Evolutionary conservation across 768 basidiomycete genomes (phyloP), one percentile per base, ranked within the genome.

Genomic region (Boletus pseudopeckii): DNA sequence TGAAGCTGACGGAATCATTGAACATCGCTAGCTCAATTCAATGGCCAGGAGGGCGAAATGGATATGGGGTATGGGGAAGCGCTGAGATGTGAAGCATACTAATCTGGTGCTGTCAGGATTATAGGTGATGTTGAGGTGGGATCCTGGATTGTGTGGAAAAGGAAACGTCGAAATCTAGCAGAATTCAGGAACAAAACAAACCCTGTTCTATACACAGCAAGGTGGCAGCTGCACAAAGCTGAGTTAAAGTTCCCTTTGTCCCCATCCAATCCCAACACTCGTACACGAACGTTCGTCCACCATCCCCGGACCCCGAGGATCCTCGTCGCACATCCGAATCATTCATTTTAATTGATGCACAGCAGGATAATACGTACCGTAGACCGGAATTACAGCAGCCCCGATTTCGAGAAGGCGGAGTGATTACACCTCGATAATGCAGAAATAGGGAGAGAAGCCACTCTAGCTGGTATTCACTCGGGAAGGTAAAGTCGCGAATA

Each of bases 1-100:
- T 67, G 55, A 69, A 69, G 22, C 61, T 65, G 41, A 67, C 56
- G 17, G 55, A 40, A 36, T 67, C 63, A 30, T n/a, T 62, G 32
- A 66, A 60, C 66, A 68, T 68, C 20, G 5, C 38, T 32, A 24
- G 18, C 17, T 17, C 38, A 26, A 26, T 34, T 34, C 9, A 24
- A 10, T 5, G 20, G 36, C 17, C 5, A 36, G 43, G 24, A 30
- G 38, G 24, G 51, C 11, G 33, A 22, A 7, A 4, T 18, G 28
- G 41, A 43, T 26, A n/a, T 40, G 53, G 46, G 45, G n/a, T 13
- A 33, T 26, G 36, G 51, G 30, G 18, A 46, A 40, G 45, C 51
- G 55, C 44, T 45, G 48, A 24, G 48, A 44, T 20, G 45, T 20
- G 38, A 43, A 52, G n/a, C 41, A 20, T 10, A 34, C 34, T 49